Percentiles rank a stretch among this genome's conserved stretches.
Conservation (phyloP, 2,329 filamentous ascomycete species). For the Exophiala viscosa region DNA sequence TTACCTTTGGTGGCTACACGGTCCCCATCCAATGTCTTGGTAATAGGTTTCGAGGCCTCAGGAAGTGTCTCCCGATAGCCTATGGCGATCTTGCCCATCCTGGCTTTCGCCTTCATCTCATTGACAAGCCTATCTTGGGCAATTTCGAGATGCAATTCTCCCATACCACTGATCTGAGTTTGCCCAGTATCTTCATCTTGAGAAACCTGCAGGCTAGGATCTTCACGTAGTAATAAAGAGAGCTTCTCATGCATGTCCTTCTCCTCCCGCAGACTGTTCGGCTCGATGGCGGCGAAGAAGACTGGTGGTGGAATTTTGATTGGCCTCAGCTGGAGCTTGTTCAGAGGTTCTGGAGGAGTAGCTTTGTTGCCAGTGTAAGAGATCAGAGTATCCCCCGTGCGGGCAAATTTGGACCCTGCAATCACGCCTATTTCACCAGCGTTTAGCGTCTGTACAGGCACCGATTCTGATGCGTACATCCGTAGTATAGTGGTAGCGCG, state of each 20-base stretch:
- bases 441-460: conserved; percentile 75
- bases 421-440: conserved; percentile 94
- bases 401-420: conserved; percentile 80
- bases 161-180: conserved; percentile 93
- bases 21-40: conserved; percentile 68
- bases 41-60: conserved; percentile 53
- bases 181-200: conserved; percentile 87
- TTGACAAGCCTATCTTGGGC: conserved; percentile 82
- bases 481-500: conserved; percentile 76
- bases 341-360: conserved; percentile 64
- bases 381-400: conserved; percentile 89
- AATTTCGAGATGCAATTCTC: conserved; percentile 90
- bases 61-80: conserved; percentile 85
- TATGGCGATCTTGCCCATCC: conserved; percentile 87
- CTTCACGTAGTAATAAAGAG: conserved; percentile 76
- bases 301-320: conserved; percentile 89
- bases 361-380: conserved; percentile 64
- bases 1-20: conserved; percentile 76
- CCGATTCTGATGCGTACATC: conserved; percentile 82
- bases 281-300: conserved; percentile 93
- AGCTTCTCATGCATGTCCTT: conserved; percentile 75
- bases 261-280: conserved; percentile 70
- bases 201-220: conserved; percentile 82
- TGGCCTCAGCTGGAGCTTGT: conserved; percentile 75
- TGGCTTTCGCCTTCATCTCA: conserved; percentile 80